These are phyloP conservation scores for Caloboletus firmus DNA, from an alignment of 1,284 basidiomycete genomes.

Conservation along the genomic window DNA sequence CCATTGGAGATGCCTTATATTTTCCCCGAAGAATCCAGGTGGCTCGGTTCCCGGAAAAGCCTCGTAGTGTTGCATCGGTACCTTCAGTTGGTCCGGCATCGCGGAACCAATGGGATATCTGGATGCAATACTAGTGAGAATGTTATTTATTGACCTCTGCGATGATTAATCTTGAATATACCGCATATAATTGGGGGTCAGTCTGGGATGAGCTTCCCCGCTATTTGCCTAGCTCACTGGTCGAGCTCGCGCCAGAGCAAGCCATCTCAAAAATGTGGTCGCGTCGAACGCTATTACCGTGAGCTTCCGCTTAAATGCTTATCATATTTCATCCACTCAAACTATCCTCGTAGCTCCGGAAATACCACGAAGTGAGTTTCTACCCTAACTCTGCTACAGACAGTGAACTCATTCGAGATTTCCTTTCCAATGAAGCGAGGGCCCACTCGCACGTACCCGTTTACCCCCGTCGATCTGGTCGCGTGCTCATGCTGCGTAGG, in stretches of 20 bases:
- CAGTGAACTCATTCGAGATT: not conserved
- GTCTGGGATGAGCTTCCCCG: not conserved
- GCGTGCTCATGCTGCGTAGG: not conserved
- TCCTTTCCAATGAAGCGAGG: constrained; percentile 4
- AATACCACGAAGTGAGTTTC: constrained; percentile 7
- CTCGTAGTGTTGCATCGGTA: not conserved
- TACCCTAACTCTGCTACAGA: not conserved
- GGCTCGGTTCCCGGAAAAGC: not conserved
- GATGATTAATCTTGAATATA: not conserved
- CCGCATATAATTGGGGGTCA: not conserved
- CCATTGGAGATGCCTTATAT: not conserved
- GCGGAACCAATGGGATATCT: not conserved
- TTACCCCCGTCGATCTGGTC: not conserved
- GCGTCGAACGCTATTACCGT: not conserved
- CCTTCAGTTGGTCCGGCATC: not conserved
- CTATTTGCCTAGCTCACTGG: not conserved
- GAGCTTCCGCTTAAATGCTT: not conserved
- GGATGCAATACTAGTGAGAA: not conserved
- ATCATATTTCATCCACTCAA: not conserved
- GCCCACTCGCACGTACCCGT: constrained; percentile 6
- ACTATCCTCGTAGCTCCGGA: not conserved
- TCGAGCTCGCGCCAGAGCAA: not conserved
- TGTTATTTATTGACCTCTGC: not conserved
- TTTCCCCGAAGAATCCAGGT: not conserved
- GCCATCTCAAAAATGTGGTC: not conserved